Base-by-base conservation (phyloP, 106 monocot species). In the Allium cepa region DNA sequence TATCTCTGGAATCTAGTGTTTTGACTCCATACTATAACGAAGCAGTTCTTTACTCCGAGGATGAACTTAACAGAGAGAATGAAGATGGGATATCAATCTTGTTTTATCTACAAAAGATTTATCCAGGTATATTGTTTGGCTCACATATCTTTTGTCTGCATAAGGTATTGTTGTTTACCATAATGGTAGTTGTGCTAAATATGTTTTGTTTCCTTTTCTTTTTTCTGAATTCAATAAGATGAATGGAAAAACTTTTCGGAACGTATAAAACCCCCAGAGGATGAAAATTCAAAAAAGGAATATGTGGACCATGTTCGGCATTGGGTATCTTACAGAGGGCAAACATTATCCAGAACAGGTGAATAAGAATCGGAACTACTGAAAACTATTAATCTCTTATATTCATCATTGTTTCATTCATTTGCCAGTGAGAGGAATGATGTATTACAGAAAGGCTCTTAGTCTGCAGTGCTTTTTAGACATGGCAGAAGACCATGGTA, bases 1-100 rank as follows among this genome's bases (percentile, higher is more conserved):
- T 73, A 13, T 17, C 67, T 28, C n/a, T 61, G 53, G 17, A 27
- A 45, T 56, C 66, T 53, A 91, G 95, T 82, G 95, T 95, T 70
- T 69, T 95, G 79, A 95, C 95, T 81, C 95, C 95, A 76, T 95
- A 91, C 73, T 95, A 81, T 71, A 88, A 79, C 71, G 95, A 95
- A 70, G 87, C 87, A 64, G 91, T 91, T 52, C 80, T 95, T 49
- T 95, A 91, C 69, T 95, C 91, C 26, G 83, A 88, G 63, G 91
- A 95, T 0, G 95, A 95, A 60, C 85, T 95, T 66, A 72, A 85
- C 51, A 79, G 73, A 26, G 79, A 88, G 50, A 95, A 95, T 80
- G 95, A 95, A 74, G 95, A 95, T 69, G 95, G 91, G 9, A 95
- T 95, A 79, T 83, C 91, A 48, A 88, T 82, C 73, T 75, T 91